phyloP scores from a whole-genome alignment of 768 basidiomycete species.

The Exidia glandulosa region DNA sequence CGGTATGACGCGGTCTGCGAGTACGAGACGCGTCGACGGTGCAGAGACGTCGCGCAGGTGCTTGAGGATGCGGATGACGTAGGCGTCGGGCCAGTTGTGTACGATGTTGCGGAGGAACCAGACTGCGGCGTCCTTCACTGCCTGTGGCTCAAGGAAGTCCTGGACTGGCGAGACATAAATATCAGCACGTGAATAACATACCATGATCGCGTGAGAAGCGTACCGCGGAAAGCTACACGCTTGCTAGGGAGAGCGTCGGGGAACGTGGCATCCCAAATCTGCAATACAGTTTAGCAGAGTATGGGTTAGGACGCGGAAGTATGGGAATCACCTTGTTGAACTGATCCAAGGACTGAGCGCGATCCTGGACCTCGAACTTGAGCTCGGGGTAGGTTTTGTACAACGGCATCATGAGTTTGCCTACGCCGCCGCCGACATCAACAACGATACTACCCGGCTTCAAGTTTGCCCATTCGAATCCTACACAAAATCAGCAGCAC shows the following conservation, averaged over 20 bases:
- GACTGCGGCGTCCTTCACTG: slow-evolving; percentile 34
- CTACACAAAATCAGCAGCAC: neutral
- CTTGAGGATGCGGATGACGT: slow-evolving; percentile 33
- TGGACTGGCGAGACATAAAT: slow-evolving; percentile 37
- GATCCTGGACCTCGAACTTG: slow-evolving; percentile 8
- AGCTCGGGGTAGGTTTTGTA: slow-evolving; percentile 4
- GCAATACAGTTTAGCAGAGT: slow-evolving; percentile 8
- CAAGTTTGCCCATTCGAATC: slow-evolving; percentile 38
- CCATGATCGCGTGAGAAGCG: slow-evolving; percentile 3
- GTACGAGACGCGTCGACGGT: slow-evolving; percentile 44
- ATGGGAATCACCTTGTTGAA: neutral
- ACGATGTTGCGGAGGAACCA: slow-evolving; percentile 62
- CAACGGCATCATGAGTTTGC: slow-evolving; percentile 5
- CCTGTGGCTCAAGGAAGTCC: slow-evolving; percentile 65
- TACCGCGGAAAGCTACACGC: slow-evolving; percentile 44
- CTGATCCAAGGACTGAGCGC: slow-evolving; percentile 2
- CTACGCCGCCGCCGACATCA: slow-evolving; percentile 11
- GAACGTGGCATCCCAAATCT: slow-evolving; percentile 51
- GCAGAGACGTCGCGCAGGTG: slow-evolving; percentile 32
- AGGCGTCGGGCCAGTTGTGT: slow-evolving; percentile 69
- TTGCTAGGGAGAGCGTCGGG: slow-evolving; percentile 46
- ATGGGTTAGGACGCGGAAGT: neutral
- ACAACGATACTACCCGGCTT: slow-evolving; percentile 10
- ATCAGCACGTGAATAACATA: neutral
- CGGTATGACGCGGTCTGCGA: slow-evolving; percentile 64